phyloP scores from a whole-genome alignment of 305 asterid species.

The Vinca major region DNA sequence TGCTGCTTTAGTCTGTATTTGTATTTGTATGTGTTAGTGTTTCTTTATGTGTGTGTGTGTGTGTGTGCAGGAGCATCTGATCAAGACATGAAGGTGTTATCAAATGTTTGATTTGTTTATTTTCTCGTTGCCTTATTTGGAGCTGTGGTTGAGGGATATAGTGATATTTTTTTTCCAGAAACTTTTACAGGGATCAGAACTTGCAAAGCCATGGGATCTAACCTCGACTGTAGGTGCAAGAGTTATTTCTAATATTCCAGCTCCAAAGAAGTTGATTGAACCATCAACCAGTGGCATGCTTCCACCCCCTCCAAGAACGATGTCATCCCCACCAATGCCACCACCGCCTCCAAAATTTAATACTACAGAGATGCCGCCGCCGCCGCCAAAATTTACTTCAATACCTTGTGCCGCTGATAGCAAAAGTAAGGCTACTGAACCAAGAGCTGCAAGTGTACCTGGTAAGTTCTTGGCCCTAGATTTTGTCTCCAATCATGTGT shows the following conservation, averaged over 20 bases:
- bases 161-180: constrained; percentile 46
- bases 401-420: constrained; percentile 26
- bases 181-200: constrained; percentile 60
- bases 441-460: constrained; percentile 46
- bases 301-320: constrained; percentile 16
- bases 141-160: constrained; percentile 40
- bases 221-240: constrained; percentile 58
- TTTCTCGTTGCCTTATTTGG: constrained; percentile 13
- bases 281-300: constrained; percentile 34
- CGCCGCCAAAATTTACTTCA: constrained; percentile 43
- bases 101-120: constrained; percentile 13
- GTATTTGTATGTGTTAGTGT: background rate
- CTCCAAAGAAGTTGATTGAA: constrained; percentile 29
- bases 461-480: constrained; percentile 32
- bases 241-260: constrained; percentile 26
- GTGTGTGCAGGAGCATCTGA: constrained; percentile 15
- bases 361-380: constrained; percentile 29
- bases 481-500: no score
- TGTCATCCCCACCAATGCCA: constrained; percentile 24
- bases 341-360: constrained; percentile 44
- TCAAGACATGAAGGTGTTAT: constrained; percentile 14
- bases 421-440: constrained; percentile 20
- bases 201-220: constrained; percentile 56
- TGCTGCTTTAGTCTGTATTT: background rate
- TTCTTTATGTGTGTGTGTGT: constrained; percentile 8